These are phyloP conservation scores for Diplodia sapinea DNA, from an alignment of 2,329 filamentous ascomycete genomes.

Conservation along the genomic window DNA sequence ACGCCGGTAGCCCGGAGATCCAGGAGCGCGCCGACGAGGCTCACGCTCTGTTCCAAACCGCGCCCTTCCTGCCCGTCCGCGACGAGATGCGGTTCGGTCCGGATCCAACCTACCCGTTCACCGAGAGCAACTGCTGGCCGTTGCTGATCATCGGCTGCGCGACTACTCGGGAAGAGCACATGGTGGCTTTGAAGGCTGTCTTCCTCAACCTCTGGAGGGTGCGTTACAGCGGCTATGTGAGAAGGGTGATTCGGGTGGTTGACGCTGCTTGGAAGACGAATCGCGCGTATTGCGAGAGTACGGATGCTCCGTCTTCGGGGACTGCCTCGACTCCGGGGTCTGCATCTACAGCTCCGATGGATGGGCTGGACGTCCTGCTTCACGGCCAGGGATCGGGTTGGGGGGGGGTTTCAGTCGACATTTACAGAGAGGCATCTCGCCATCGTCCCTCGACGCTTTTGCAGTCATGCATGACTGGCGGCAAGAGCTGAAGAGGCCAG, in stretches of 20 bases:
- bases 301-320: too few species aligned
- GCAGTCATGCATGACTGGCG: not conserved
- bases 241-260: conserved; percentile 1
- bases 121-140: conserved; percentile 20
- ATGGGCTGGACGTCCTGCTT: conserved; percentile 16
- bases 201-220: conserved; percentile 18
- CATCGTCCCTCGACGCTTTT: not conserved
- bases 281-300: too few species aligned
- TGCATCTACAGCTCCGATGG: not conserved
- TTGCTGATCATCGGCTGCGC: conserved; percentile 20
- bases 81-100: not conserved
- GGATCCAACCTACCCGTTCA: conserved; percentile 1
- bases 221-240: conserved; percentile 9
- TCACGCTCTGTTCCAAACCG: not conserved
- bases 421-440: not conserved
- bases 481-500: not conserved
- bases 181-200: not conserved
- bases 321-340: too few species aligned
- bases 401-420: not conserved
- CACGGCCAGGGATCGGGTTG: not conserved
- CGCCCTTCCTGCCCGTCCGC: not conserved
- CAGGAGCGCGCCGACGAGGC: conserved; percentile 9
- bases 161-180: not conserved
- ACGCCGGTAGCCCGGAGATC: conserved; percentile 2
- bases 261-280: conserved; percentile 9